Evolutionary conservation across 495 filamentous ascomycete species (phyloP), one percentile per base, ranked within the genome.

Genomic region (Aspergillus ostianus): DNA sequence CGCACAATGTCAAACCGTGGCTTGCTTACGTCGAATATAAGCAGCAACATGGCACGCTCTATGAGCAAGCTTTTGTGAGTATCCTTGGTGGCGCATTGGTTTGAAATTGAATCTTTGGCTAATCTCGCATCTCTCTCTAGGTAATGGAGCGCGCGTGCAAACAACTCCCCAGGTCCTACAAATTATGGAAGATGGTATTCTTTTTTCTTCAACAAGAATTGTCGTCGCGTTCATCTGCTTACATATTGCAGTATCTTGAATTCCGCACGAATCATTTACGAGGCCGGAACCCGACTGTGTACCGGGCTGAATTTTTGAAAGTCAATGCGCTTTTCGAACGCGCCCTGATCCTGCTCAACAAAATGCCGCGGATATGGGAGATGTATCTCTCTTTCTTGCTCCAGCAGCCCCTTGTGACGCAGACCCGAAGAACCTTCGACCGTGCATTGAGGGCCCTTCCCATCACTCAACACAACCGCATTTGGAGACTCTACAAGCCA

Each of bases 291-390:
- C 85, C 93, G 44, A 90, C 89, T 59, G 85, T 87, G 44, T 91
- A 91, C 73, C 85, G 84, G 29, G 78, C 85, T 55, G 93, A 98
- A 67, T 98, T 88, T 72, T 81, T 84, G 64, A 97, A 97, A 72
- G 93, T 99, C 69, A 98, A 99, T 71, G 84, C 92, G 50, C 85
- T 97, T 29, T 99, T 97, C 67, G 95, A 99, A 75, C 85, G 91
- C 63, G 93, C 95, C 10, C 78, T 99, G 41, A 90, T 98, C 60
- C 82, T 99, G 9, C 84, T 99, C 63, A 97, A 98, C 78, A 99
- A 99, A 75, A 99, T 99, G 95, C 95, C 95, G 50, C 83, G 85
- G 60, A 94, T 98, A 68, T 99, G 95, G 95, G 92, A 96, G 74
- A 92, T 97, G 89, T 99, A 97, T 70, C 85, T 99, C 47, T 84